Conservation (phyloP, 768 basidiomycete genomes). For the Rossbeevera mucosa region DNA sequence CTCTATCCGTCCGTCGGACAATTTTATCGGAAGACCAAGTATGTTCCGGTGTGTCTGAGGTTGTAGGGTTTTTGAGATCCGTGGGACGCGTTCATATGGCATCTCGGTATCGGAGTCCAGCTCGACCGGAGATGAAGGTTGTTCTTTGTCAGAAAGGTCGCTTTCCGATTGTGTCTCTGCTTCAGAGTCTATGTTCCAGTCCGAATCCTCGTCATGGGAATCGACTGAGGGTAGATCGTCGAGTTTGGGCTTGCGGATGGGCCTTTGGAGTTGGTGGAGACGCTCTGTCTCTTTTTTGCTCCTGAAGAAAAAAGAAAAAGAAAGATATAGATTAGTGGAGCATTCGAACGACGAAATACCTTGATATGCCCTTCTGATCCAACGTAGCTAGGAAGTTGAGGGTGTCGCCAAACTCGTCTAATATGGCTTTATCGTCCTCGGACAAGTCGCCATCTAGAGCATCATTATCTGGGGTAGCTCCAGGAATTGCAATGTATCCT, state of each 20-base stretch:
- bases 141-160: conserved; percentile 5
- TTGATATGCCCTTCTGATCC: conserved; percentile 75
- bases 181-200: conserved; percentile 44
- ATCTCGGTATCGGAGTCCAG: conserved; percentile 61
- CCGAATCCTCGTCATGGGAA: conserved; percentile 60
- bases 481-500: conserved; percentile 59
- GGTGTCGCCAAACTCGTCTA: conserved; percentile 60
- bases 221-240: conserved; percentile 68
- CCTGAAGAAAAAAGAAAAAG: conserved; percentile 38
- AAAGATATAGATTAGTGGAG: background rate
- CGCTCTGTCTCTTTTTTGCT: conserved; percentile 81
- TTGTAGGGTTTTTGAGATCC: conserved; percentile 46
- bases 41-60: conserved; percentile 47
- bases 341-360: conserved; percentile 42
- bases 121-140: background rate
- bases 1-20: conserved; percentile 74
- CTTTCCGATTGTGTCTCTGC: conserved; percentile 17
- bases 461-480: conserved; percentile 1
- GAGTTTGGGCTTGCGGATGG: conserved; percentile 38
- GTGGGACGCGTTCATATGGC: conserved; percentile 64
- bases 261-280: conserved; percentile 63
- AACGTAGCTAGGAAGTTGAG: conserved; percentile 64
- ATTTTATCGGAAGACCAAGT: conserved; percentile 78
- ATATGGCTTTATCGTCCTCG: conserved; percentile 65
- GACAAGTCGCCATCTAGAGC: conserved; percentile 44